Evolutionary conservation across 2,329 filamentous ascomycete species (phyloP), one percentile per base, ranked within the genome.

Genomic region (Botrytis fabae): DNA sequence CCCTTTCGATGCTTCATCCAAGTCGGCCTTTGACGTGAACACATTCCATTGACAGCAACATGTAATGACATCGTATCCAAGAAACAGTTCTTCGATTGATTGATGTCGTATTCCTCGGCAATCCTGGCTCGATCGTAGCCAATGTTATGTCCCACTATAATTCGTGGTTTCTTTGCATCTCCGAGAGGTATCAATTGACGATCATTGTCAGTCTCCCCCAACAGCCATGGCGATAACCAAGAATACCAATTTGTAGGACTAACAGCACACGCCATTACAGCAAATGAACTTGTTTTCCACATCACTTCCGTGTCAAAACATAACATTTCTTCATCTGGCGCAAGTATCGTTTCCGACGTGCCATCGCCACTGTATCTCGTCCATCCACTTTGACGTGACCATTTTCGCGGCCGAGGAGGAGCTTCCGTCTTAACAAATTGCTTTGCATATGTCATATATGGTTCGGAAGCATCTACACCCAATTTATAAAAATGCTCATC

Each of bases 1-100:
- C 92, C 94, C 84, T 99, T 99, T 81, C 94, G 93, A 82, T 97
- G 93, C 81, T 93, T 97, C 91, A 98, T 94, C 96, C 96, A 99
- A 0, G 93, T 97, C 14, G 97, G 96, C 68, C 96, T 89, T 82
- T 99, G 96, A 76, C 93, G 91, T 35, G 96, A 98, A 82, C 96
- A 99, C 96, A 99, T 99, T 75, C 96, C 96, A 80, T 99, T 99
- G 38, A 97, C 95, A 3, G 97, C 97, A 12, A 97, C 95, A 81
- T 99, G 96, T 32, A 99, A 85, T 2, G 95, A 98, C 96, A 99
- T 99, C 44, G 96, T 99, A 81, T 99, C 96, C 69, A 99, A 83
- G 80, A 97, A 99, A 61, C 89, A 92, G 77, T 94, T 98, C 57
- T 90, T 89, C 1, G 93, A 92, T 81, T 98, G 95, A 71, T 89